phyloP scores from a whole-genome alignment of 2,329 filamentous ascomycete genomes.

The Paraphaeosphaeria sporulosa region DNA sequence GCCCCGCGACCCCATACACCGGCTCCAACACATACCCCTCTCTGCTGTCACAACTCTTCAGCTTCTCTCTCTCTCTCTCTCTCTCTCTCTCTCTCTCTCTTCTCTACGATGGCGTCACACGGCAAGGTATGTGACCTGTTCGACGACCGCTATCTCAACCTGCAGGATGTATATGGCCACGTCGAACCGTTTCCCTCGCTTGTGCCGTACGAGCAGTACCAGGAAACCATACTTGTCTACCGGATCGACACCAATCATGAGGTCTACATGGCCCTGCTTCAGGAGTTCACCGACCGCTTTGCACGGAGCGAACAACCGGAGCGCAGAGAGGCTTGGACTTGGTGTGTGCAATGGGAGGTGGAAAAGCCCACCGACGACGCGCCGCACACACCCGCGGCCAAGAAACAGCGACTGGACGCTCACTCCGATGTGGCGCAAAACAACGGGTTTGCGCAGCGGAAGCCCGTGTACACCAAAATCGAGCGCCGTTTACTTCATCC shows the following conservation, averaged over 20 bases:
- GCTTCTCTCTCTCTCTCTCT: neutral
- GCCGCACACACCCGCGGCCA: conserved; percentile 21
- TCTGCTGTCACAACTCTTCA: neutral
- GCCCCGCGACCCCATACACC: neutral
- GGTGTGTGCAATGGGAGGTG: conserved; percentile 43
- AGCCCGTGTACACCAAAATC: conserved; percentile 23
- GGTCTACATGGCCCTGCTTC: conserved; percentile 35
- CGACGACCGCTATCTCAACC: conserved; percentile 38
- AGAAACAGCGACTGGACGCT: conserved; percentile 32
- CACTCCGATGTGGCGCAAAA: neutral
- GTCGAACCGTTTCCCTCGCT: conserved; percentile 39
- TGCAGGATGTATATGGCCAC: conserved; percentile 43
- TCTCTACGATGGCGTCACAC: conserved; percentile 34
- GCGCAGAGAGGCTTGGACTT: conserved; percentile 42
- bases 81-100: neutral
- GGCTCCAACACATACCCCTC: too few relatives aligned
- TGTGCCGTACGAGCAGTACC: conserved; percentile 41
- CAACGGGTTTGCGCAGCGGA: conserved; percentile 8
- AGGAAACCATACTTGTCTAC: conserved; percentile 33
- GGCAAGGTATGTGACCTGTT: conserved; percentile 42
- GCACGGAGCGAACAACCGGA: conserved; percentile 23
- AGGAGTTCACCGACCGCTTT: conserved; percentile 37
- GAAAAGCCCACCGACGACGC: conserved; percentile 13
- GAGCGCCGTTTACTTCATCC: conserved; percentile 30
- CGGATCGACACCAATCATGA: conserved; percentile 36